Evolutionary conservation across 768 basidiomycete genomes (phyloP), one percentile per base, ranked within the genome.

Genomic region (Kwoniella sp.): DNA sequence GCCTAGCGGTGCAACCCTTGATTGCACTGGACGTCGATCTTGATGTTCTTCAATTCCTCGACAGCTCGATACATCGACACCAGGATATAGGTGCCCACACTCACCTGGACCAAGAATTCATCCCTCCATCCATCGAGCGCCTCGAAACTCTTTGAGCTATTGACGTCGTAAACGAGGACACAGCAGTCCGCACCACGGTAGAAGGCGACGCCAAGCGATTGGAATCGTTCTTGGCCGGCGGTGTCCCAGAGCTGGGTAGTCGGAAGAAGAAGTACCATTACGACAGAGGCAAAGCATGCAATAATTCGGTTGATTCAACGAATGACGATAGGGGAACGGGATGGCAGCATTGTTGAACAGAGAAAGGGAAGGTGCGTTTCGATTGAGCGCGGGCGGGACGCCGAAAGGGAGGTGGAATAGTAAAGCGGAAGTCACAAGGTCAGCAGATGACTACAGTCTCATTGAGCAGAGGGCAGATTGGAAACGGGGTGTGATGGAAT

Each of bases 131-230:
- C 94, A 82, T 98, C 96, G 54, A 99, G 86, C 28, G 95, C 94
- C 83, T 99, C 96, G 73, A 99, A 99, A 12, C 92, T 94, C 85
- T 99, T 99, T 68, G 90, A 86, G 79, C 92, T 94, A 85, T 99
- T 99, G 68, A 98, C 96, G 80, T 99, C 96, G 82, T 96, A 99
- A 22, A 99, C 96, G 41, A 99, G 86, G 25, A 99, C 96, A 80
- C 96, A 99, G 83, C 96, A 98, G 78, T 99, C 96, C 17, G 96
- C 96, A 37, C 96, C 96, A 72, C 96, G 89, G 83, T 99, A 99
- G 84, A 98, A 99, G 4, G 96, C 96, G 52, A 98, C 94, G 28
- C 96, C 96, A 22, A 99, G 88, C 13, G 94, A 97, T 82, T 98
- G 95, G 87, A 99, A 99, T 55, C 96, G 92, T 82, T 99, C 96